Conservation (phyloP, 495 filamentous ascomycete genomes). For the Lophium mytilinum region DNA sequence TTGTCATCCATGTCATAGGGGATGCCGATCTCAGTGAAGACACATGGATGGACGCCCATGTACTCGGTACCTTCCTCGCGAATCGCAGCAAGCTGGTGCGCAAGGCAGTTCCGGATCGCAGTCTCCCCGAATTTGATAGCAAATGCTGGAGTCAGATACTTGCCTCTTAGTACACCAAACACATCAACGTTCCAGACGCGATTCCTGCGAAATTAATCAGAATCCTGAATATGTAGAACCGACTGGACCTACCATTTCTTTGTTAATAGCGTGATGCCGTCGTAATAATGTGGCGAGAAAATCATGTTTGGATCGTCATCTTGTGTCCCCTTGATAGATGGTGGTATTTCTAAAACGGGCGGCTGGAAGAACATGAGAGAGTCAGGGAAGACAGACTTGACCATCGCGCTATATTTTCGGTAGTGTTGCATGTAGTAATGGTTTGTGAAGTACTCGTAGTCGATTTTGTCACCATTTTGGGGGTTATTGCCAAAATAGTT, state of each 20-base stretch:
- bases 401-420: conserved; percentile 61
- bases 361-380: conserved; percentile 88
- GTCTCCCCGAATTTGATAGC: conserved; percentile 89
- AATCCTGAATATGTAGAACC: no score
- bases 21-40: conserved; percentile 94
- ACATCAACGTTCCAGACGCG: conserved; percentile 95
- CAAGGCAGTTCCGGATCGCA: conserved; percentile 89
- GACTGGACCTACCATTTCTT: conserved; percentile 70
- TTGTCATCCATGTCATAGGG: conserved; percentile 99
- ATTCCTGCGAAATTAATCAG: conserved; percentile 48
- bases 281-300: conserved; percentile 92
- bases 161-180: conserved; percentile 80
- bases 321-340: conserved; percentile 72
- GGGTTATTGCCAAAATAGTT: conserved; percentile 83
- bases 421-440: conserved; percentile 83
- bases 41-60: conserved; percentile 81
- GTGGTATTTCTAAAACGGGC: conserved; percentile 85
- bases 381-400: conserved; percentile 65
- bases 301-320: conserved; percentile 88
- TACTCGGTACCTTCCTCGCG: conserved; percentile 81
- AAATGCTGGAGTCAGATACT: conserved; percentile 79
- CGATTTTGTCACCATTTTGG: conserved; percentile 56
- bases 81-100: conserved; percentile 83
- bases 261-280: conserved; percentile 91
- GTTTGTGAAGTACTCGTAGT: conserved; percentile 81